Base-by-base conservation (phyloP, 2,329 filamentous ascomycete genomes). In the Aspergillus thermomutatus region DNA sequence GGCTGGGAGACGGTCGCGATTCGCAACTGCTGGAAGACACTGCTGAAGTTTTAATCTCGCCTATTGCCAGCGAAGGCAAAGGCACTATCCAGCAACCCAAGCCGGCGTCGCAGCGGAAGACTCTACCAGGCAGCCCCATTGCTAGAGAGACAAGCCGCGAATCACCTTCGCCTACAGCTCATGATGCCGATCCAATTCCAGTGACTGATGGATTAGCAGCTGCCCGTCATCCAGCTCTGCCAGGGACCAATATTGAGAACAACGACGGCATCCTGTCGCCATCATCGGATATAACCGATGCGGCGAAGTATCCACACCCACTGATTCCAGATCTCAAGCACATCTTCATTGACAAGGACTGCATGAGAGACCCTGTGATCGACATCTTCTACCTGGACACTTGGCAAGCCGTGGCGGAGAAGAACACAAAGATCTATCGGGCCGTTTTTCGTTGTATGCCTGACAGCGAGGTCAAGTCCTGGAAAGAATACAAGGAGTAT, bases 371-470 rank as follows among this genome's bases (percentile, higher is more conserved):
- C 73, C 94, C 95, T 0, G 77, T 99, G 43, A 87, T 88, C 56
- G 83, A 91, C 53, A 79, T 82, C 1, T 99, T 99, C 75, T 90
- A 91, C 70, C 85, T 94, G 48, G 90, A 96, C 60, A 87, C 91
- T 1, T 99, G 95, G 95, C 87, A 88, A 62, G 83, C 86, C 19
- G 87, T 92, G 53, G 94, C 94, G 0, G 87, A 89, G 61, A 97
- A 97, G 78, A 99, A 99, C 72, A 99, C 94, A 3, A 93, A 92
- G 70, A 83, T 99, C 49, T 99, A 90, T 77, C 89, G 94, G 31
- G 86, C 89, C 59, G 93, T 99, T 8, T 99, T 99, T 79, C 87
- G 92, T 49, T 97, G 92, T 74, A 95, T 96, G 90, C 94, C 94
- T 1, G 94, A 99, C 72, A 97, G 87, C 52, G 91, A 97, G 69